These are phyloP conservation scores for Dalbergia cultrata DNA, from an alignment of 306 rosid species.

Conservation along the genomic window DNA sequence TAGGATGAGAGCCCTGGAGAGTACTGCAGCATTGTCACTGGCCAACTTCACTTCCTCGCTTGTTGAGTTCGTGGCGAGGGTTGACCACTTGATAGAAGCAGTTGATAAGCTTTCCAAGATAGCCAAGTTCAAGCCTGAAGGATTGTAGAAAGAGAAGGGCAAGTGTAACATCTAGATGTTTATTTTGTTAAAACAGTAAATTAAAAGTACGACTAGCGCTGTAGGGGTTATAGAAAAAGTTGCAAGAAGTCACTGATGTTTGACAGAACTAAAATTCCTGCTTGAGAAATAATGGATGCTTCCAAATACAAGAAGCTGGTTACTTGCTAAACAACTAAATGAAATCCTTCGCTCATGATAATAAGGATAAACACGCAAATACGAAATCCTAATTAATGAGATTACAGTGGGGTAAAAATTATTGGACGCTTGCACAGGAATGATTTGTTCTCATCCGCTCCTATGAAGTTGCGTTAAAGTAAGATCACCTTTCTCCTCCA, in stretches of 20 bases:
- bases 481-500: no score
- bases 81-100: slow-evolving; percentile 76
- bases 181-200: background rate
- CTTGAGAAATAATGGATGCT: background rate
- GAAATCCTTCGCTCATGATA: background rate
- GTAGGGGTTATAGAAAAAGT: background rate
- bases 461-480: no score
- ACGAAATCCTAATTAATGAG: no score
- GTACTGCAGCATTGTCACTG: slow-evolving; percentile 68
- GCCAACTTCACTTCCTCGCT: slow-evolving; percentile 73
- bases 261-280: background rate
- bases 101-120: slow-evolving; percentile 71
- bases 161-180: background rate
- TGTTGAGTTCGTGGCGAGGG: slow-evolving; percentile 80
- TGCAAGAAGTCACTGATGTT: background rate
- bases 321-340: background rate
- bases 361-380: background rate
- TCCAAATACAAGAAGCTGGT: background rate
- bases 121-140: slow-evolving; percentile 67
- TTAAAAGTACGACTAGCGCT: background rate
- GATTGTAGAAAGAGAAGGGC: slow-evolving; percentile 1
- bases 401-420: no score
- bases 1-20: slow-evolving; percentile 62
- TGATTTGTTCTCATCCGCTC: no score
- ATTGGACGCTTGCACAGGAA: no score